These are phyloP conservation scores for Phoma herbarum DNA, from an alignment of 2,329 filamentous ascomycete genomes.

Conservation along the genomic window DNA sequence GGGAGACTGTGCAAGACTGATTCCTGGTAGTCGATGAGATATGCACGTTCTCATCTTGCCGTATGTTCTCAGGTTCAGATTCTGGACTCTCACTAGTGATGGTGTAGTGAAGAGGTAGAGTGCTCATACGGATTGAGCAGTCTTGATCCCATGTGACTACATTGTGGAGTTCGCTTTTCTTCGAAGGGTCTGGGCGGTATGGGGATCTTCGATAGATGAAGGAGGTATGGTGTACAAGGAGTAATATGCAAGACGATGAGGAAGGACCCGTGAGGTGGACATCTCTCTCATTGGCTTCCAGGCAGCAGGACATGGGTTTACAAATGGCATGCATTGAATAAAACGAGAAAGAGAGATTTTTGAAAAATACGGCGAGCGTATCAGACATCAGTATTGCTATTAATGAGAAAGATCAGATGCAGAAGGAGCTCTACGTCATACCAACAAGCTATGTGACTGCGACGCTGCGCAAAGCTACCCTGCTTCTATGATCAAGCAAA, in stretches of 20 bases:
- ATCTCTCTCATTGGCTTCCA: background rate
- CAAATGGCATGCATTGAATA: background rate
- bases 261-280: background rate
- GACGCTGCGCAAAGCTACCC: constrained; percentile 1
- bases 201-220: background rate
- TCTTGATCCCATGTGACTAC: background rate
- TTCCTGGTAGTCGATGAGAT: too few species aligned
- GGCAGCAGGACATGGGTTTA: background rate
- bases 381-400: background rate
- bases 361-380: background rate
- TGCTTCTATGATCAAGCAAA: constrained; percentile 7
- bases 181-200: background rate
- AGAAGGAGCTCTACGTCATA: constrained; percentile 3
- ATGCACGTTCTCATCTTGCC: too few species aligned
- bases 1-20: too few species aligned
- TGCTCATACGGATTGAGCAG: background rate
- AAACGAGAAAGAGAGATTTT: background rate
- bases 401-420: background rate
- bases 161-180: background rate
- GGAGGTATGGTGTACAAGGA: background rate
- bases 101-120: background rate
- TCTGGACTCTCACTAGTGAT: background rate
- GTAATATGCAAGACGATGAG: background rate
- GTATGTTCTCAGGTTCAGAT: too few species aligned
- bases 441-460: constrained; percentile 1